Percentiles rank a stretch among this genome's conserved stretches.
Evolutionary conservation across 352 stramenopile genomes (phyloP).

Genomic region (Pythium brachiatum): DNA sequence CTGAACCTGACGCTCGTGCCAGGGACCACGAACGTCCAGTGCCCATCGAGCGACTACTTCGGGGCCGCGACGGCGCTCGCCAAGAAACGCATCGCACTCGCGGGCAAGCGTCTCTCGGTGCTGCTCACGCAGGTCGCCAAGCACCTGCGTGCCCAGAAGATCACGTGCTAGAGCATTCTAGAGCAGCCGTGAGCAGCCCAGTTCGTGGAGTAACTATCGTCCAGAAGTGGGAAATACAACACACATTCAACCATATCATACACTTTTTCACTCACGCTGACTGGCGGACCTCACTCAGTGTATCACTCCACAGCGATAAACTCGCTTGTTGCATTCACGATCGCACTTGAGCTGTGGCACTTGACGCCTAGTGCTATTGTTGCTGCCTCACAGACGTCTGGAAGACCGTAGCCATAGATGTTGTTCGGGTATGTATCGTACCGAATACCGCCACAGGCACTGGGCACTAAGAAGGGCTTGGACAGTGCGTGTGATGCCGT

Average conservation of each 20-base stretch:
- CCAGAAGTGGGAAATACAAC: neutral
- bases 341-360: slow-evolving; percentile 20
- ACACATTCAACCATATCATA: neutral
- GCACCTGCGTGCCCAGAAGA: slow-evolving; percentile 14
- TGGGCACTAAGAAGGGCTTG: slow-evolving; percentile 70
- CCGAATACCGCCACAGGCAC: slow-evolving; percentile 53
- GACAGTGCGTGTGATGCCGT: slow-evolving; percentile 45
- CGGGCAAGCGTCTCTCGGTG: slow-evolving; percentile 29
- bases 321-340: neutral
- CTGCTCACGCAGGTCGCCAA: slow-evolving; percentile 27
- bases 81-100: slow-evolving; percentile 25
- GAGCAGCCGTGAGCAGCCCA: neutral
- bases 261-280: neutral
- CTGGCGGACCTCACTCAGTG: neutral
- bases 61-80: slow-evolving; percentile 14
- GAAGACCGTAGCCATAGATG: slow-evolving; percentile 67
- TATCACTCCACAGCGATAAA: neutral
- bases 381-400: slow-evolving; percentile 51
- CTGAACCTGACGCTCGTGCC: slow-evolving; percentile 20
- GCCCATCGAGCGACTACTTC: slow-evolving; percentile 40
- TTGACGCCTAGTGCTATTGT: slow-evolving; percentile 33
- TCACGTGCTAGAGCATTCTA: neutral
- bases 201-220: neutral
- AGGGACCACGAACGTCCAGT: slow-evolving; percentile 30
- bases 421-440: slow-evolving; percentile 76